These are phyloP conservation scores for Didymella glomerata DNA, from an alignment of 2,329 filamentous ascomycete species.

Conservation along the genomic window DNA sequence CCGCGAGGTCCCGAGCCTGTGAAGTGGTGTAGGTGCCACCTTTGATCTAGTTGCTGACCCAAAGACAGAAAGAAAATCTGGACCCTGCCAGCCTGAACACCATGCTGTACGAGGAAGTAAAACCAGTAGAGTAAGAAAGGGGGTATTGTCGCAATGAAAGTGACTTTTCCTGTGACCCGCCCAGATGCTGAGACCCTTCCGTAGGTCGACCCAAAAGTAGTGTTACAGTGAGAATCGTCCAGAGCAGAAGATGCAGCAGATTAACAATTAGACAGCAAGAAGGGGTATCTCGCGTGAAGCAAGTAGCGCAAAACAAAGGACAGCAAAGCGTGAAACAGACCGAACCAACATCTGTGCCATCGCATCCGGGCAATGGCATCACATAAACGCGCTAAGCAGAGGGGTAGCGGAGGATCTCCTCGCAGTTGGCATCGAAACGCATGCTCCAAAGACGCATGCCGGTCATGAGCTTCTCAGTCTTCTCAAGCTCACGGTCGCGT, in stretches of 20 bases:
- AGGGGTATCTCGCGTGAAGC: conserved; percentile 53
- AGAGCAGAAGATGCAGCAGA: conserved; percentile 44
- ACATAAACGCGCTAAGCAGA: conserved; percentile 39
- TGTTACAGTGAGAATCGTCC: conserved; percentile 48
- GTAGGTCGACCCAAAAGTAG: conserved; percentile 38
- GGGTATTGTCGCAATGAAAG: conserved; percentile 50
- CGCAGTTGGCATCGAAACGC: conserved; percentile 95
- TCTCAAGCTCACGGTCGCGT: conserved; percentile 85
- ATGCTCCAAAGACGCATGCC: conserved; percentile 87
- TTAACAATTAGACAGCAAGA: conserved; percentile 50
- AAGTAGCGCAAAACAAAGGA: conserved; percentile 37
- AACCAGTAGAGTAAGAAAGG: conserved; percentile 29
- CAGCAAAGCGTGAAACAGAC: conserved; percentile 18
- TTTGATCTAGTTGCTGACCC: conserved; percentile 21
- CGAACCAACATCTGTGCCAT: conserved; percentile 41
- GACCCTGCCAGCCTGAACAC: conserved; percentile 37
- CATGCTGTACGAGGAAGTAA: conserved; percentile 28
- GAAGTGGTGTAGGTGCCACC: conserved; percentile 14
- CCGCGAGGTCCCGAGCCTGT: conserved; percentile 23
- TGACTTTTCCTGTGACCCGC: conserved; percentile 50
- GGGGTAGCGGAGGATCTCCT: conserved; percentile 76
- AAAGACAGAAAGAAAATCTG: conserved; percentile 33
- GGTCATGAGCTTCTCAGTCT: conserved; percentile 93
- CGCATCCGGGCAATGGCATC: conserved; percentile 31
- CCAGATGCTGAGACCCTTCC: conserved; percentile 45